Evolutionary conservation across 1,284 basidiomycete species (phyloP), one percentile per base, ranked within the genome.

Genomic region (Marasmius oreades): DNA sequence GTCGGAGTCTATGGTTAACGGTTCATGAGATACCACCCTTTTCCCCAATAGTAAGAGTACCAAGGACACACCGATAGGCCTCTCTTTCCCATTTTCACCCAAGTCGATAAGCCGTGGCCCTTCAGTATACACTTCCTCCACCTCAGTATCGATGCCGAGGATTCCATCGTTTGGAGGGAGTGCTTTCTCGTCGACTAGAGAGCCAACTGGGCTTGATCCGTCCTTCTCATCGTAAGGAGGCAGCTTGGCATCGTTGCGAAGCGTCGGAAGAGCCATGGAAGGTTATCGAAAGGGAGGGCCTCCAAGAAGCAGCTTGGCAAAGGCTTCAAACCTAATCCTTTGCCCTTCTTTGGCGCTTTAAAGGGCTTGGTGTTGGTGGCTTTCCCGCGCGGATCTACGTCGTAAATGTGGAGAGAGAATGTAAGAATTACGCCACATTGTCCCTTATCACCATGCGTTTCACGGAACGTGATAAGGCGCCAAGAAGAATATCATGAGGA

Each of bases 1-100:
- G 56, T 79, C 77, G 20, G 79, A 78, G 59, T 75, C 74, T 70
- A 12, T 55, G 3, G 18, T 26, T 6, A 47, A 37, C 18, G 22
- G n/a, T 16, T n/a, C 14, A 24, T 14, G n/a, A 33, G 23, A 31
- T 31, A 10, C 28, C 5, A 5, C 10, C 5, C 14, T 12, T 5
- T n/a, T 22, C 18, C 3, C 18, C 26, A 26, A 7, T 16, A 31
- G 20, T 26, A n/a, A 31, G 28, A 31, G 6, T 43, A 11, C 8
- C 39, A 11, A 46, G 1, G 34, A 26, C 55, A 10, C 22, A 59
- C 60, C 52, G 53, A 61, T 61, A 28, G 71, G 71, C 14, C 69
- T 53, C 54, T 71, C 71, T 47, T 71, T 72, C 37, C 70, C 71
- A 56, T 67, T 58, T 37, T 66, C 68, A 20, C 66, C 71, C 28